Percentiles rank a stretch among this genome's conserved stretches.
phyloP scores from a whole-genome alignment of 306 rosid genomes.

The Pyrus communis region DNA sequence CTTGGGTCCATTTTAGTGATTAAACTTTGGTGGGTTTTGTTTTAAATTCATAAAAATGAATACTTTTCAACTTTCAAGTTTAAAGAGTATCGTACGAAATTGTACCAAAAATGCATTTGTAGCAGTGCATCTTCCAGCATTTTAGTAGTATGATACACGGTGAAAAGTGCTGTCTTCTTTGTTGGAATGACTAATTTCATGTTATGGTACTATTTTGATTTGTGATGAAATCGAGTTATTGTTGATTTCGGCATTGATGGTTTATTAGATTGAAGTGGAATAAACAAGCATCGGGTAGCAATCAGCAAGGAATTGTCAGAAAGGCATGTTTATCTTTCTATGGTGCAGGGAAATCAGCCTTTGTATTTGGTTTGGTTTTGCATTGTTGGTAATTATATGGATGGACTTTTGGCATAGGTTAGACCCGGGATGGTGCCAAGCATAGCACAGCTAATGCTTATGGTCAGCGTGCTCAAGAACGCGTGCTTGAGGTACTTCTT shows the following conservation, averaged over 20 bases:
- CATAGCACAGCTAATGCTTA: slow-evolving; percentile 32
- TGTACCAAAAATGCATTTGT: background rate
- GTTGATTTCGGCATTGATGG: background rate
- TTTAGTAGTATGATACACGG: background rate
- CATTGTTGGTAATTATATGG: slow-evolving; percentile 13
- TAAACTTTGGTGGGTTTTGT: background rate
- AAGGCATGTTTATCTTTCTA: slow-evolving; percentile 38
- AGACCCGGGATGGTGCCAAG: slow-evolving; percentile 43
- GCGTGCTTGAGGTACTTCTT: slow-evolving; percentile 54
- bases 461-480: slow-evolving; percentile 44
- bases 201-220: background rate
- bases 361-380: slow-evolving; percentile 5
- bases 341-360: background rate
- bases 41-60: background rate
- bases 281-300: slow-evolving; percentile 38
- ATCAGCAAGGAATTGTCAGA: slow-evolving; percentile 23
- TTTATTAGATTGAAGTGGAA: slow-evolving; percentile 46
- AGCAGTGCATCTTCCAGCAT: background rate
- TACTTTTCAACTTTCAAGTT: background rate
- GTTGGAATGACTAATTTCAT: background rate
- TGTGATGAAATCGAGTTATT: background rate
- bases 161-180: background rate
- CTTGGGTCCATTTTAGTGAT: background rate
- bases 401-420: slow-evolving; percentile 50
- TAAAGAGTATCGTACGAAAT: background rate